phyloP scores from a whole-genome alignment of 164 flowering plant species.

The Stephania japonica region DNA sequence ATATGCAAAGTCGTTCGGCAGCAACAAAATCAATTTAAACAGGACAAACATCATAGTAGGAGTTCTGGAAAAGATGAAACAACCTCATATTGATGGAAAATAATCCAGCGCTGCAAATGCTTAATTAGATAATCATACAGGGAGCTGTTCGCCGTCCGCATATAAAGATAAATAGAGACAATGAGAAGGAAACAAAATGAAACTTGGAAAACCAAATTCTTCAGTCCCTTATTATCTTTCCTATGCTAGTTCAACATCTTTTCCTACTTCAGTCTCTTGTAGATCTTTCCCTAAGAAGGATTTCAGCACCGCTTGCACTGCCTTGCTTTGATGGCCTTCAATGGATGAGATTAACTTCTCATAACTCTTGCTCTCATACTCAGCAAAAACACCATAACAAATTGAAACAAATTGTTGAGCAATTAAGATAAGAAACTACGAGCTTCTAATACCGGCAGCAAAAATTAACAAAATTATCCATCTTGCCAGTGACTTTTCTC shows the following conservation, averaged over 20 bases:
- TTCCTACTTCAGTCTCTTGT: slow-evolving; percentile 74
- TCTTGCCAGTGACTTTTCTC: too few species aligned
- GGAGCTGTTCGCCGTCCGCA: neutral
- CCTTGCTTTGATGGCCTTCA: slow-evolving; percentile 74
- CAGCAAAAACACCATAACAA: slow-evolving; percentile 49
- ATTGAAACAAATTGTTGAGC: neutral
- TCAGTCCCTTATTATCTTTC: neutral
- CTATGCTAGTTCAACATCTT: too few species aligned
- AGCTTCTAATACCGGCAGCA: neutral
- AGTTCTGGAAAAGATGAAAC: too few species aligned
- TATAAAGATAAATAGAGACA: neutral
- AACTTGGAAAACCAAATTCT: neutral
- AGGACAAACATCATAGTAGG: too few species aligned
- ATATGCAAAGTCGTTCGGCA: too few species aligned
- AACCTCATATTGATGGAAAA: too few species aligned
- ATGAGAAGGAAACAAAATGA: neutral
- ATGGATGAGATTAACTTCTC: slow-evolving; percentile 50
- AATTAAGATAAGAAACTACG: neutral
- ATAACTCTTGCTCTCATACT: slow-evolving; percentile 62
- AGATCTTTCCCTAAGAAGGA: slow-evolving; percentile 86
- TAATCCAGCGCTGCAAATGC: neutral
- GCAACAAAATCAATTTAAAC: too few species aligned
- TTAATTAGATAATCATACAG: slow-evolving; percentile 3
- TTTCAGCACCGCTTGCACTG: slow-evolving; percentile 76
- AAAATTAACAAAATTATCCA: neutral